Conservation (phyloP, 768 basidiomycete genomes). For the Rickenella mellea region DNA sequence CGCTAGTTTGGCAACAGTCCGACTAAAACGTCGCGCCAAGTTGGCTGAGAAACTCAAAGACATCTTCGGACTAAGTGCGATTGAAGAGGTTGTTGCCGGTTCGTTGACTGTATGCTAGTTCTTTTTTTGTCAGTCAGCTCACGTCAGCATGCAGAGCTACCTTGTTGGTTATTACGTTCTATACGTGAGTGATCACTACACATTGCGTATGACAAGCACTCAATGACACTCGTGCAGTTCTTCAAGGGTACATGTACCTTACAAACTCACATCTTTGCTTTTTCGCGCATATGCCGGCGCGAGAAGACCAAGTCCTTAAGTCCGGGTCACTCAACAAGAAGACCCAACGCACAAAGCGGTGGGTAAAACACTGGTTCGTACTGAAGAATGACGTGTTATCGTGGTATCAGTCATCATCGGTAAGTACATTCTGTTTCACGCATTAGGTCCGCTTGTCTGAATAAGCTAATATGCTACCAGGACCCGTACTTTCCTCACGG, state of each 20-base stretch:
- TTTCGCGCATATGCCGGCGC: slow-evolving; percentile 87
- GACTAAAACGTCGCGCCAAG: slow-evolving; percentile 53
- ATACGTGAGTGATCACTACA: background rate
- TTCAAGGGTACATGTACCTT: slow-evolving; percentile 97
- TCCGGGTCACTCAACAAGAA: slow-evolving; percentile 87
- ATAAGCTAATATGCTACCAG: slow-evolving; percentile 27
- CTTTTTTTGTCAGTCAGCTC: background rate
- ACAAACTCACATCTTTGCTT: slow-evolving; percentile 93
- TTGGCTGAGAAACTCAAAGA: slow-evolving; percentile 85
- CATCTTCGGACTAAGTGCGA: slow-evolving; percentile 73
- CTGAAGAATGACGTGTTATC: slow-evolving; percentile 93
- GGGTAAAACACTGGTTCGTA: slow-evolving; percentile 94
- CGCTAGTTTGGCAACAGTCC: slow-evolving; percentile 68
- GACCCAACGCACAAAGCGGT: slow-evolving; percentile 80
- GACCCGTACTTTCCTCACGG: slow-evolving; percentile 98
- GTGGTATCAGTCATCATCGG: slow-evolving; percentile 93
- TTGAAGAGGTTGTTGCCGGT: slow-evolving; percentile 83
- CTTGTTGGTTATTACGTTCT: slow-evolving; percentile 87
- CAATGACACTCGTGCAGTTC: slow-evolving; percentile 37
- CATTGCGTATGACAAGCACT: slow-evolving; percentile 3
- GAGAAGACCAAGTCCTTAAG: slow-evolving; percentile 91
- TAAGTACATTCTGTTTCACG: slow-evolving; percentile 24
- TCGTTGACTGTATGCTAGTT: slow-evolving; percentile 16
- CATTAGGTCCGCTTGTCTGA: background rate
- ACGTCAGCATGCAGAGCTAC: slow-evolving; percentile 53